phyloP scores from a whole-genome alignment of 140 eudicot species.

The Senecio squalidus region DNA sequence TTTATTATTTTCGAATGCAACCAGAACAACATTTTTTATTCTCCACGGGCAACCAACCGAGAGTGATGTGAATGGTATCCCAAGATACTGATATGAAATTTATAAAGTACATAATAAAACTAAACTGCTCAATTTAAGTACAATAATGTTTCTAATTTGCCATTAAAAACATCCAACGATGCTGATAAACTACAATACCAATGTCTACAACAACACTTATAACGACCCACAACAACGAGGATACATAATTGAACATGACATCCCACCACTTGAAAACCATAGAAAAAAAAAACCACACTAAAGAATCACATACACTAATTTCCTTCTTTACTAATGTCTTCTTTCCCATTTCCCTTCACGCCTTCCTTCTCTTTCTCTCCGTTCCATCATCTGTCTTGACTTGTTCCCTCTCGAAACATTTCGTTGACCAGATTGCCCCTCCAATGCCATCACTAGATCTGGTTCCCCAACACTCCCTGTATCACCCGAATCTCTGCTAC shows the following conservation, averaged over 20 bases:
- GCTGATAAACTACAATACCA: too few relatives aligned
- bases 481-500: conserved; percentile 86
- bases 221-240: too few relatives aligned
- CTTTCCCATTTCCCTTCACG: conserved; percentile 99
- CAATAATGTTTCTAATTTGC: neutral
- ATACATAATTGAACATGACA: neutral
- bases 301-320: neutral
- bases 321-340: conserved; percentile 47
- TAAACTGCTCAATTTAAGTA: too few relatives aligned
- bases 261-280: neutral
- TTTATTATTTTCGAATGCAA: too few relatives aligned
- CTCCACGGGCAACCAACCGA: too few relatives aligned
- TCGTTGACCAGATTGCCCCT: conserved; percentile 70
- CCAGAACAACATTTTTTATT: too few relatives aligned
- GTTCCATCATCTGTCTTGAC: conserved; percentile 75
- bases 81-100: too few relatives aligned
- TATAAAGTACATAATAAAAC: too few relatives aligned
- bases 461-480: conserved; percentile 93
- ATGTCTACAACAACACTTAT: too few relatives aligned
- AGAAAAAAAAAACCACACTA: neutral
- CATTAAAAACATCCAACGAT: neutral
- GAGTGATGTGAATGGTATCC: too few relatives aligned
- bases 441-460: conserved; percentile 58
- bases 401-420: conserved; percentile 69
- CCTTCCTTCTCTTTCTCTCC: conserved; percentile 87